Conservation (phyloP, 2,329 filamentous ascomycete genomes). For the Cladophialophora chaetospira region DNA sequence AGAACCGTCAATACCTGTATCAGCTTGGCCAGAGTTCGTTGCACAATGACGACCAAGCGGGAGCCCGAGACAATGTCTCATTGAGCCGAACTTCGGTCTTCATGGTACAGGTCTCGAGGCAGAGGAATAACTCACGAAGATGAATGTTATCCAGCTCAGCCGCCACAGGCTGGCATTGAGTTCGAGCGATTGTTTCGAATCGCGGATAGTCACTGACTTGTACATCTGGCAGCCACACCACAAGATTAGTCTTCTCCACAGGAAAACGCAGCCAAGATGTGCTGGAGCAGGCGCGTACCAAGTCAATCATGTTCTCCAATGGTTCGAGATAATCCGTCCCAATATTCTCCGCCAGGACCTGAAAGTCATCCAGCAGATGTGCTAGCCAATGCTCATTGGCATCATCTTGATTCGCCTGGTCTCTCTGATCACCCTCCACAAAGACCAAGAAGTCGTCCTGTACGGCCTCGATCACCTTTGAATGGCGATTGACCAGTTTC, state of each 20-base stretch:
- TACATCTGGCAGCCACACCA: constrained; percentile 37
- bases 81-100: too few relatives aligned
- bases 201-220: constrained; percentile 55
- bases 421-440: constrained; percentile 46
- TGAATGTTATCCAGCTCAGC: constrained; percentile 44
- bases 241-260: neutral
- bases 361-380: constrained; percentile 44
- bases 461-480: constrained; percentile 43
- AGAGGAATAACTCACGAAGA: too few relatives aligned
- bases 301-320: constrained; percentile 48
- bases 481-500: constrained; percentile 53
- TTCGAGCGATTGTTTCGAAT: constrained; percentile 34
- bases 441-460: constrained; percentile 46
- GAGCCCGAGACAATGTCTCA: too few relatives aligned
- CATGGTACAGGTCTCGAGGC: too few relatives aligned
- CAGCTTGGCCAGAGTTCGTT: too few relatives aligned
- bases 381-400: constrained; percentile 42
- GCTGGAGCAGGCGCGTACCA: neutral
- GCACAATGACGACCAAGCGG: too few relatives aligned
- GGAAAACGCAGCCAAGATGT: neutral
- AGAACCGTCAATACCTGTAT: too few relatives aligned
- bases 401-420: neutral
- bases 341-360: constrained; percentile 51
- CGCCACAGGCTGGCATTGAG: constrained; percentile 34
- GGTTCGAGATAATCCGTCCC: constrained; percentile 55